A percentile compares a stretch with the other conserved stretches of the same genome.
phyloP scores from a whole-genome alignment of 202 grass and related monocot genomes.

The Setaria viridis region DNA sequence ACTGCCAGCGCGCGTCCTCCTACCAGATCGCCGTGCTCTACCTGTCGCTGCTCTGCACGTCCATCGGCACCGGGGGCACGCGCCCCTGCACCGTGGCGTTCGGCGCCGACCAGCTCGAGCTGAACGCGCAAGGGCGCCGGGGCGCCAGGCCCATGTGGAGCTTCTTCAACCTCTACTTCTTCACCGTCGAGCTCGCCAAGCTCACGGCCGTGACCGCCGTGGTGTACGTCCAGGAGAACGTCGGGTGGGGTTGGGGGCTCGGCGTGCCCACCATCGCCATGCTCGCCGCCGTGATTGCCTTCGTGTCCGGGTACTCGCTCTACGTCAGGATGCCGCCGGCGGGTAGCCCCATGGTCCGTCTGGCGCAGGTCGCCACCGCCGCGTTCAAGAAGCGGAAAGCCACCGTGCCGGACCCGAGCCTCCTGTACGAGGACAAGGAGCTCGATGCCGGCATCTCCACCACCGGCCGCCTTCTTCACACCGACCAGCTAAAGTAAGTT shows the following conservation, averaged over 20 bases:
- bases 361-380: slow-evolving; percentile 58
- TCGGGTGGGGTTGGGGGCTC: slow-evolving; percentile 73
- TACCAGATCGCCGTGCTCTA: slow-evolving; percentile 63
- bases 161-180: slow-evolving; percentile 88
- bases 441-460: slow-evolving; percentile 68
- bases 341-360: slow-evolving; percentile 60
- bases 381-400: slow-evolving; percentile 64
- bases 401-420: slow-evolving; percentile 45
- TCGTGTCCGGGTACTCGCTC: slow-evolving; percentile 66
- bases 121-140: neutral
- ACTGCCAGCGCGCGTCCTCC: slow-evolving; percentile 53
- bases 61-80: slow-evolving; percentile 68
- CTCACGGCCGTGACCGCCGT: slow-evolving; percentile 59
- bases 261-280: slow-evolving; percentile 68
- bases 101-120: slow-evolving; percentile 74
- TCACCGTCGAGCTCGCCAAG: slow-evolving; percentile 65
- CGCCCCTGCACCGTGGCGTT: slow-evolving; percentile 77
- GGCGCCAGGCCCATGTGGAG: slow-evolving; percentile 47
- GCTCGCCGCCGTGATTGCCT: slow-evolving; percentile 62
- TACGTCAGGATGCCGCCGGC: slow-evolving; percentile 67
- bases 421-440: slow-evolving; percentile 68
- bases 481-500: slow-evolving; percentile 66
- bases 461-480: slow-evolving; percentile 69
- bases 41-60: slow-evolving; percentile 63
- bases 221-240: slow-evolving; percentile 81